Conservation (phyloP, 805 yeast species). For the Candida multigemmis region DNA sequence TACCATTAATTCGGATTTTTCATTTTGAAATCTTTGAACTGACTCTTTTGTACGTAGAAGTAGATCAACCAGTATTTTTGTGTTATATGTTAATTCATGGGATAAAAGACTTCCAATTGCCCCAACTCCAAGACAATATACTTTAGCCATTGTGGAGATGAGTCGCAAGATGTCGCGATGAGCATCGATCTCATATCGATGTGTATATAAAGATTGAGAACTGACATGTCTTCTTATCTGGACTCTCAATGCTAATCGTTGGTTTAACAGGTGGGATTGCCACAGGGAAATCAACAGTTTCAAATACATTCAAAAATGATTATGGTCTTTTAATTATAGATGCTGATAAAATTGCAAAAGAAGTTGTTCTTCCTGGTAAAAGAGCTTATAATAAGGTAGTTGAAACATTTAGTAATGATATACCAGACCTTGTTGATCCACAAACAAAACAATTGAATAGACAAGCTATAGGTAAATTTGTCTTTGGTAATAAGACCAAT, state of each 20-base stretch:
- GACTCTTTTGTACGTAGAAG: too few species aligned
- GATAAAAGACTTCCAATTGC: too few species aligned
- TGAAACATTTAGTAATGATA: conserved; percentile 42
- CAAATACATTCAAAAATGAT: conserved; percentile 42
- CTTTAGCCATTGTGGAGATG: too few species aligned
- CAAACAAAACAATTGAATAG: conserved; percentile 50
- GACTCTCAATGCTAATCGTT: conserved; percentile 58
- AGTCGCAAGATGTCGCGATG: too few species aligned
- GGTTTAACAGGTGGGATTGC: conserved; percentile 99
- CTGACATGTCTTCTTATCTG: background rate
- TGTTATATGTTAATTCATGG: too few species aligned
- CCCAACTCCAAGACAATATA: too few species aligned
- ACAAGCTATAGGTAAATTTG: conserved; percentile 64
- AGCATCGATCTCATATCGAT: too few species aligned
- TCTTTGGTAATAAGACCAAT: conserved; percentile 60
- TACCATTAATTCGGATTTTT: too few species aligned
- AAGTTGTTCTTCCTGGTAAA: conserved; percentile 76
- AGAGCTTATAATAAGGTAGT: conserved; percentile 63
- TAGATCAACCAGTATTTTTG: too few species aligned
- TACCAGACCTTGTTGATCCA: conserved; percentile 40
- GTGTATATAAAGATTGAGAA: too few species aligned
- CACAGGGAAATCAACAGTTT: conserved; percentile 92
- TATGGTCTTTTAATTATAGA: conserved; percentile 61
- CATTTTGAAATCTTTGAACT: too few species aligned
- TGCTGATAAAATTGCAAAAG: conserved; percentile 84